Percentiles rank a stretch among this genome's conserved stretches.
phyloP scores from a whole-genome alignment of 1,284 basidiomycete genomes.

The Cutaneotrichosporon cyanovorans region DNA sequence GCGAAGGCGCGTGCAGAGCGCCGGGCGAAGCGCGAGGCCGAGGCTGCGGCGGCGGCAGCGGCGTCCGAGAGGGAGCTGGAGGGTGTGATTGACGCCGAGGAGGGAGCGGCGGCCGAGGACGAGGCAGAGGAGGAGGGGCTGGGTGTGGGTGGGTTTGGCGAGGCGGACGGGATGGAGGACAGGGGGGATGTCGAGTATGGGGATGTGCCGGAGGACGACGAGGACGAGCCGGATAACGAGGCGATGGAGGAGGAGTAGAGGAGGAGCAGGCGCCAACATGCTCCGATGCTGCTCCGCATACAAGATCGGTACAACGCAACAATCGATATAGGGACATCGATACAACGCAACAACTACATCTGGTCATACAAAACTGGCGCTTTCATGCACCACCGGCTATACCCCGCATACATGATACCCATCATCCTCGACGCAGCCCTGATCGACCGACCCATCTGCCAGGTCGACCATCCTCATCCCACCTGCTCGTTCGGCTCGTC shows the following conservation, averaged over 20 bases:
- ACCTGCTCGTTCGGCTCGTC: too few species aligned
- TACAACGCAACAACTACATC: slow-evolving; percentile 1
- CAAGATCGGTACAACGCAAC: slow-evolving; percentile 1
- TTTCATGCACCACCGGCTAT: too few species aligned
- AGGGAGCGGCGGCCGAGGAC: slow-evolving; percentile 13
- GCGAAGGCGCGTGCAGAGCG: slow-evolving; percentile 20
- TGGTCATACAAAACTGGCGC: slow-evolving; percentile 2
- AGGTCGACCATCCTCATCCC: too few species aligned
- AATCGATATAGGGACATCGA: background rate
- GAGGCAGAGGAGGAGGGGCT: slow-evolving; percentile 22
- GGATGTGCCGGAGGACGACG: slow-evolving; percentile 26
- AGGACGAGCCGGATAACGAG: slow-evolving; percentile 38
- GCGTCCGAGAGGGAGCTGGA: slow-evolving; percentile 14
- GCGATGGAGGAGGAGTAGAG: slow-evolving; percentile 15
- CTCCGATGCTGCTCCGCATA: too few species aligned
- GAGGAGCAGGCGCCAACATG: too few species aligned
- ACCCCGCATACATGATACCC: too few species aligned
- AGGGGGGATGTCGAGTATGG: slow-evolving; percentile 35
- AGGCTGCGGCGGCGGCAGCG: slow-evolving; percentile 7
- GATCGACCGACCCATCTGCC: too few species aligned
- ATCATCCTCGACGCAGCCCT: too few species aligned
- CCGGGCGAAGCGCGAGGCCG: slow-evolving; percentile 20
- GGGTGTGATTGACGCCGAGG: slow-evolving; percentile 12
- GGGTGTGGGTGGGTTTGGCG: slow-evolving; percentile 22
- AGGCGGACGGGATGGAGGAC: slow-evolving; percentile 25